Evolutionary conservation across 1,284 basidiomycete species (phyloP).

Genomic region (Tilletia caries): DNA sequence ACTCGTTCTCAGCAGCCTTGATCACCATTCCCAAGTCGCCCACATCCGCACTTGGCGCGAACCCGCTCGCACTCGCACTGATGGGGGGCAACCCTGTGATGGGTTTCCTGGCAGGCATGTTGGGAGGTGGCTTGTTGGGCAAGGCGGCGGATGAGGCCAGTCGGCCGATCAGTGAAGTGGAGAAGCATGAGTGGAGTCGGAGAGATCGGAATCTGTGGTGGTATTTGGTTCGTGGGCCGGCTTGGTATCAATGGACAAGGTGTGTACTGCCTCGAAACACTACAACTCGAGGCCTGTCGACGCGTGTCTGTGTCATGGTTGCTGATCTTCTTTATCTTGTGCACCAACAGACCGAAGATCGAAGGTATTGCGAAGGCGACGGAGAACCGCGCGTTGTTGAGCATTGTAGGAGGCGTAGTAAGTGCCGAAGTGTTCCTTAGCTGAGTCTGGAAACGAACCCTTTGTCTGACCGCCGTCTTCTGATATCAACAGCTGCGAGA

Average conservation of each 20-base stretch:
- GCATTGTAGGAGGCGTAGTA: constrained; percentile 67
- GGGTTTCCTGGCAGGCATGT: constrained; percentile 32
- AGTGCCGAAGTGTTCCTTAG: not conserved
- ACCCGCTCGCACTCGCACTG: constrained; percentile 40
- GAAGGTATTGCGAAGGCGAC: constrained; percentile 63
- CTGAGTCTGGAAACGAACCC: not conserved
- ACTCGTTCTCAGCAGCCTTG: constrained; percentile 8
- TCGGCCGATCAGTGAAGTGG: constrained; percentile 50
- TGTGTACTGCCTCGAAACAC: constrained; percentile 55
- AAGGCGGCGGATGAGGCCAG: constrained; percentile 26
- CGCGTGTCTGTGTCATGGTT: constrained; percentile 12
- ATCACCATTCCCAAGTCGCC: not conserved
- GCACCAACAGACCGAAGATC: constrained; percentile 63
- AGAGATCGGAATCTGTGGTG: constrained; percentile 76
- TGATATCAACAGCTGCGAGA: constrained; percentile 61
- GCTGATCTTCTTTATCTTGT: constrained; percentile 17
- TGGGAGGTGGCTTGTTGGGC: constrained; percentile 23
- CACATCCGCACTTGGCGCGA: constrained; percentile 18
- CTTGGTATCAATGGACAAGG: constrained; percentile 83
- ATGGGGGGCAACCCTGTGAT: constrained; percentile 43
- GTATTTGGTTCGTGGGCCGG: constrained; percentile 81
- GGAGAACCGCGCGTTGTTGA: constrained; percentile 68
- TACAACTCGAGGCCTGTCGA: no score
- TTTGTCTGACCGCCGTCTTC: not conserved
- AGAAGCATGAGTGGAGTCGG: constrained; percentile 68